These are phyloP conservation scores for Cymbomonas tetramitiformis DNA, from an alignment of 139 green algal genomes.

Conservation along the genomic window DNA sequence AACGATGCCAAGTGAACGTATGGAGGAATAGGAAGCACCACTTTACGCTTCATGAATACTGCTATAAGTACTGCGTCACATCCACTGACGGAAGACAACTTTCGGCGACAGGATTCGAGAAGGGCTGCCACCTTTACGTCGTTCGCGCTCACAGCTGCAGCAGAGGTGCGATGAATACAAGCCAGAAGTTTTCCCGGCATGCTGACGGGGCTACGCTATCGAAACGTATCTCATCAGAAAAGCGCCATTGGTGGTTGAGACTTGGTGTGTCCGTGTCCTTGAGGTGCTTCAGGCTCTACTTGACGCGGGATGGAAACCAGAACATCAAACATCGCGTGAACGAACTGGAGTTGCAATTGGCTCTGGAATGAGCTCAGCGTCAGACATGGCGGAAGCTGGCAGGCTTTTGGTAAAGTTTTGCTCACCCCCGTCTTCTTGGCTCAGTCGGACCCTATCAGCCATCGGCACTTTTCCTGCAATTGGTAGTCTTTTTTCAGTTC, in stretches of 20 bases:
- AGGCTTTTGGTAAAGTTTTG: no score
- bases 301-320: slow-evolving; percentile 39
- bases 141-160: neutral
- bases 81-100: no score
- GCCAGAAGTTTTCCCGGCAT: neutral
- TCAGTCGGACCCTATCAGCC: no score
- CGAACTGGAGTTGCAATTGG: slow-evolving; percentile 67
- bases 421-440: no score
- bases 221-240: slow-evolving; percentile 22
- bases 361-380: slow-evolving; percentile 66
- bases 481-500: no score
- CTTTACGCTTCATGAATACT: no score
- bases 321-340: slow-evolving; percentile 13
- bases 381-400: slow-evolving; percentile 57
- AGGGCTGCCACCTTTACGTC: neutral
- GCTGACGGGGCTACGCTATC: slow-evolving; percentile 15
- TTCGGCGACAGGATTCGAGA: neutral
- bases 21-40: no score
- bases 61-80: no score
- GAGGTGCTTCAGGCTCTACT: slow-evolving; percentile 24
- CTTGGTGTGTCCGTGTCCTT: neutral
- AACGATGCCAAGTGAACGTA: no score
- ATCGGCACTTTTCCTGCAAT: no score
- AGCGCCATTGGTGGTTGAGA: slow-evolving; percentile 6
- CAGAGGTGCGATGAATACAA: neutral